A percentile compares a stretch with the other conserved stretches of the same genome.
These are phyloP conservation scores for Nothopassalora personata DNA, from an alignment of 2,329 filamentous ascomycete genomes.

Conservation along the genomic window DNA sequence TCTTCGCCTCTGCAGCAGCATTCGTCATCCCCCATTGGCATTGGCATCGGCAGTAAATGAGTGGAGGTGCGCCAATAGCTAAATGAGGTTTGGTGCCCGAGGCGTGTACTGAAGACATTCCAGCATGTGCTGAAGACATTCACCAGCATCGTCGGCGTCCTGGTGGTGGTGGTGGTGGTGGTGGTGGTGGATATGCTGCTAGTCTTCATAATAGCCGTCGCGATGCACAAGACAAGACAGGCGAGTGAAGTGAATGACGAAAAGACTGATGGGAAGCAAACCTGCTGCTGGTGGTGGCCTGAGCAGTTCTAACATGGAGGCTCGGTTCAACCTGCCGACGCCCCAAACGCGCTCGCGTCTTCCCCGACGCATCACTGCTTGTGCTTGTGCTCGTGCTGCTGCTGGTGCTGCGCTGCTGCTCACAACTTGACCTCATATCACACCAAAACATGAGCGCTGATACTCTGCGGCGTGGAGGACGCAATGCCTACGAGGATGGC, in stretches of 20 bases:
- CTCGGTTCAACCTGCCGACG: not conserved
- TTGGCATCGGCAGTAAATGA: not conserved
- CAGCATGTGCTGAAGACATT: not conserved
- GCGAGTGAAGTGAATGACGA: not conserved
- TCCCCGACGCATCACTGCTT: not conserved
- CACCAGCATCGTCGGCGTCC: not conserved
- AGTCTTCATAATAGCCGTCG: not conserved
- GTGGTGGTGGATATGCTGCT: not conserved
- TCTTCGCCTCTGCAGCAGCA: not conserved
- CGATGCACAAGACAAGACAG: not conserved
- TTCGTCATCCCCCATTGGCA: not conserved
- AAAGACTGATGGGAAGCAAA: not conserved
- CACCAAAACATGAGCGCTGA: constrained; percentile 1
- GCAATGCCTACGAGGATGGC: constrained; percentile 39
- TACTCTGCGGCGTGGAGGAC: constrained; percentile 35
- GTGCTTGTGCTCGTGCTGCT: no score
- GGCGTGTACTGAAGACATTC: not conserved
- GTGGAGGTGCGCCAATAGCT: not conserved
- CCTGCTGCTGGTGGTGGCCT: not conserved
- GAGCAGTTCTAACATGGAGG: not conserved
- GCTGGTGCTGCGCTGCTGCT: no score
- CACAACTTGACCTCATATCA: not conserved
- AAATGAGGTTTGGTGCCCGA: not conserved
- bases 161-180: not conserved
- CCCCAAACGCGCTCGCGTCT: constrained; percentile 1